phyloP scores from a whole-genome alignment of 2,329 filamentous ascomycete genomes.

The Fusarium neocosmosporiellum region DNA sequence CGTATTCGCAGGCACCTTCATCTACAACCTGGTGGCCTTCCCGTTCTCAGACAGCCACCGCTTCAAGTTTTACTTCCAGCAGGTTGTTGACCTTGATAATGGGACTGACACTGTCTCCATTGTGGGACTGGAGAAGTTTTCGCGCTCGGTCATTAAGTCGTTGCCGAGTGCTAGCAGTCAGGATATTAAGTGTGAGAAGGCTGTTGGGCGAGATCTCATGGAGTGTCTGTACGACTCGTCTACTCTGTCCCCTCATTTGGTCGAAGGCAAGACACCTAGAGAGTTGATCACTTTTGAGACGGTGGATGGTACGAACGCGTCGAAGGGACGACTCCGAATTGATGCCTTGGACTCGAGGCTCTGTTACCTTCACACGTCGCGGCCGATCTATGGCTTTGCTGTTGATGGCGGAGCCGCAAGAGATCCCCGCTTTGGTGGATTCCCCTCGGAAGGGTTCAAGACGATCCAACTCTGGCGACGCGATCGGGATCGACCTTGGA shows the following conservation, averaged over 20 bases:
- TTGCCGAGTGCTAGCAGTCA: conserved; percentile 78
- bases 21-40: conserved; percentile 89
- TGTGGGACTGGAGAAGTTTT: conserved; percentile 74
- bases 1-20: conserved; percentile 78
- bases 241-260: conserved; percentile 69
- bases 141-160: conserved; percentile 72
- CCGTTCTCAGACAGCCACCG: conserved; percentile 85
- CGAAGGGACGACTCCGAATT: conserved; percentile 72
- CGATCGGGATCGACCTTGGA: conserved; percentile 81
- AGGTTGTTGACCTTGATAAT: conserved; percentile 80
- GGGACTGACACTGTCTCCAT: conserved; percentile 77
- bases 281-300: conserved; percentile 72
- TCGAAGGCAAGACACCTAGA: conserved; percentile 56
- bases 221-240: conserved; percentile 79
- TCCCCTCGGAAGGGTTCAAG: conserved; percentile 71
- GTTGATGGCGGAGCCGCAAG: conserved; percentile 70
- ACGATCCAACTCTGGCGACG: conserved; percentile 85
- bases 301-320: conserved; percentile 47
- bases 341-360: conserved; percentile 80
- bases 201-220: conserved; percentile 58
- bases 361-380: conserved; percentile 79
- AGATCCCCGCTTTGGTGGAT: conserved; percentile 73
- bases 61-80: conserved; percentile 89
- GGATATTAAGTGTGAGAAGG: conserved; percentile 63
- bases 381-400: conserved; percentile 71